phyloP scores from a whole-genome alignment of 1,139 yeast species.

The Hansenula anomala region DNA sequence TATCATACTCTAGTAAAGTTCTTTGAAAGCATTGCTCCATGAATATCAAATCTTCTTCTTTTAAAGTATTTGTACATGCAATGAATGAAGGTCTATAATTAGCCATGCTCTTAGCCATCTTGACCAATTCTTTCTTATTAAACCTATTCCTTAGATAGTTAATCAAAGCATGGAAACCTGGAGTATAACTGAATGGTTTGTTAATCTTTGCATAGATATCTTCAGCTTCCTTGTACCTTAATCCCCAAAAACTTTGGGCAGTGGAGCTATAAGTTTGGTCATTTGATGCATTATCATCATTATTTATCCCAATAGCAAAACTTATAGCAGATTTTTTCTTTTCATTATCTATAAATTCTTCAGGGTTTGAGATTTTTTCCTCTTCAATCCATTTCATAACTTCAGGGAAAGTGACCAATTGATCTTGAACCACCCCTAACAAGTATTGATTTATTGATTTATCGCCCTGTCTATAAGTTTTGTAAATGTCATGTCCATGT shows the following conservation, averaged over 20 bases:
- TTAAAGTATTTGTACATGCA: conserved; percentile 83
- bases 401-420: conserved; percentile 46
- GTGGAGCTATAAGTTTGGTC: neutral
- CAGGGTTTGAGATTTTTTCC: conserved; percentile 37
- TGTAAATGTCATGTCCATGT: conserved; percentile 17
- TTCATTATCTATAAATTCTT: conserved; percentile 9
- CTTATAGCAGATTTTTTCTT: conserved; percentile 44
- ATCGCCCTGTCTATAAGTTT: conserved; percentile 21
- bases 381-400: conserved; percentile 45
- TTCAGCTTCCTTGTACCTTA: conserved; percentile 61
- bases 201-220: conserved; percentile 74
- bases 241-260: conserved; percentile 16
- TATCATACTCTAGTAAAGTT: conserved; percentile 82
- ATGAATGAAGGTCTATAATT: conserved; percentile 87
- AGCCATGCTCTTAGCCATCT: conserved; percentile 87
- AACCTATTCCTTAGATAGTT: conserved; percentile 71
- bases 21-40: conserved; percentile 97
- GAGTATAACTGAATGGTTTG: conserved; percentile 81
- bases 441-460: conserved; percentile 52
- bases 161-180: conserved; percentile 82
- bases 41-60: conserved; percentile 86
- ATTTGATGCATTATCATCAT: conserved; percentile 8
- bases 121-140: conserved; percentile 62
- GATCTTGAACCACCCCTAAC: conserved; percentile 37
- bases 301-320: conserved; percentile 45